Base-by-base conservation (phyloP, 2,329 filamentous ascomycete species). In the Exophiala bonariae region DNA sequence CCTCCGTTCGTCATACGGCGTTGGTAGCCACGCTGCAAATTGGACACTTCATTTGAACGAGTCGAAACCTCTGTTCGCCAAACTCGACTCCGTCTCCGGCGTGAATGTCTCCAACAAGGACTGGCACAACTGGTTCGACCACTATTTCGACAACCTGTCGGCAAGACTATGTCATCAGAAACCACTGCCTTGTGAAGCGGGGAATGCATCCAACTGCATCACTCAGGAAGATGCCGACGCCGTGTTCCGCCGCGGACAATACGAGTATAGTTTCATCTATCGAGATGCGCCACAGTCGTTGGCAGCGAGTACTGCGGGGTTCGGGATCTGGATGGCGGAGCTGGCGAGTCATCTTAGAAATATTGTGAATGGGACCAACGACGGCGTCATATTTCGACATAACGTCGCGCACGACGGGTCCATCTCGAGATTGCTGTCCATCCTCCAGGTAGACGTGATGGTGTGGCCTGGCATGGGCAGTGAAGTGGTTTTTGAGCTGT, bases 131-230 rank as follows among this genome's bases (percentile, higher is more conserved):
- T 59, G 58, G 55, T 84, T 86, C 59, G 89, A 93, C 61, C 88
- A 90, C 66, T 93, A 93, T 70, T 93, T 84, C 59, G 89, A 93
- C 64, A 93, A 90, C 60, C 76, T 93, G 1, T 89, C 86, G 0
- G 84, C 87, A 0, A 78, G 87, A 0, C 84, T 89, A 62, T 93
- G 88, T 64, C 87, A 93, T 61, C 71, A 66, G 14, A 87, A 86
- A 59, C 79, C 86, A 0, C 71, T 91, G 0, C 88, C 87, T 0
- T 92, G 87, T 68, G 80, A 78, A 52, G 64, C 77, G 5, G 66
- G 74, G 14, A 54, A 58, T 37, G 66, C 47, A 67, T 75, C 75
- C 51, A 74, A 77, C 43, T 92, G 88, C 61, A 70, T 91, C 32
- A 78, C 78, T 2, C 81, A 82, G 57, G 65, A 69, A 0, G 70